These are phyloP conservation scores for Sporothrix globosa DNA, from an alignment of 2,329 filamentous ascomycete genomes.

Conservation along the genomic window DNA sequence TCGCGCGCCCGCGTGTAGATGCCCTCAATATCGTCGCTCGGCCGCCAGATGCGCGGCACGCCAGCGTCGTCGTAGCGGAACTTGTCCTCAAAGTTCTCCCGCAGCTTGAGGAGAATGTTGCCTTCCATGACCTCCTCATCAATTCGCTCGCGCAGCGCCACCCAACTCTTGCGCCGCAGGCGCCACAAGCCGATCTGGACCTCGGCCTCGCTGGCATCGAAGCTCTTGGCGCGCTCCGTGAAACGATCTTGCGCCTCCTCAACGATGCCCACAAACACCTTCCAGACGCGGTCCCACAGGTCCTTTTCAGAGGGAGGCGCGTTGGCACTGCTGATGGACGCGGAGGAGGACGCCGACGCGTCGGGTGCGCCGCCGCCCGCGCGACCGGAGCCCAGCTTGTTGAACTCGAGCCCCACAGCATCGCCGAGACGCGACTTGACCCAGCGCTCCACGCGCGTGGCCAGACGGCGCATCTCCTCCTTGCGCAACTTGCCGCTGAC, in stretches of 20 bases:
- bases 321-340: slow-evolving; percentile 54
- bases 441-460: slow-evolving; percentile 90
- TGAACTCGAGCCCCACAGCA: slow-evolving; percentile 90
- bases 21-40: slow-evolving; percentile 95
- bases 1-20: slow-evolving; percentile 90
- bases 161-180: slow-evolving; percentile 91
- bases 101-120: slow-evolving; percentile 90
- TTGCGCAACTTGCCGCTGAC: slow-evolving; percentile 83
- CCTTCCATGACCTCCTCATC: slow-evolving; percentile 98
- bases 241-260: slow-evolving; percentile 84
- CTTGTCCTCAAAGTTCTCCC: slow-evolving; percentile 99
- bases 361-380: slow-evolving; percentile 81
- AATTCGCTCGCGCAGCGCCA: slow-evolving; percentile 82
- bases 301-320: slow-evolving; percentile 76
- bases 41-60: slow-evolving; percentile 94
- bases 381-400: slow-evolving; percentile 87
- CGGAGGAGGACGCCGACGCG: slow-evolving; percentile 41
- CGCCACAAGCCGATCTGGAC: slow-evolving; percentile 92
- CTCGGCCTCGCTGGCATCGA: slow-evolving; percentile 88
- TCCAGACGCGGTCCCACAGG: slow-evolving; percentile 96
- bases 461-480: slow-evolving; percentile 93
- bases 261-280: slow-evolving; percentile 78
- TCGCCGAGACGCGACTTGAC: slow-evolving; percentile 86
- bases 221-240: slow-evolving; percentile 84
- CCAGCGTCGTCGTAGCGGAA: slow-evolving; percentile 96